These are phyloP conservation scores for Astragalus glycyphyllos DNA, from an alignment of 306 rosid genomes.

Conservation along the genomic window DNA sequence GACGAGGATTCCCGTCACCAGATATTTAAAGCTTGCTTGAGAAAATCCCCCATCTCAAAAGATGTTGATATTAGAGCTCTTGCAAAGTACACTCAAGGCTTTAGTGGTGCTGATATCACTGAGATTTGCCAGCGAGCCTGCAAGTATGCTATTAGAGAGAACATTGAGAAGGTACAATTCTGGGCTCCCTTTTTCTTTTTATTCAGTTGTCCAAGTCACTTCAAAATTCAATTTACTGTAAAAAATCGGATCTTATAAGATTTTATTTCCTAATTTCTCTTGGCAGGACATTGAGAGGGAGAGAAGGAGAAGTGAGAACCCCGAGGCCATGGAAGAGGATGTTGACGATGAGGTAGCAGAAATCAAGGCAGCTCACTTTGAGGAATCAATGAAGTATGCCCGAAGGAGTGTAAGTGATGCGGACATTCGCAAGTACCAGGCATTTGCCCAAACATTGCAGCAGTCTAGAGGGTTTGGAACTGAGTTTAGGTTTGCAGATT, in stretches of 20 bases:
- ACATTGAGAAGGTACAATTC: slow-evolving; percentile 84
- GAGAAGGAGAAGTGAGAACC: slow-evolving; percentile 83
- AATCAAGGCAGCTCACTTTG: slow-evolving; percentile 94
- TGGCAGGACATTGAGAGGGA: slow-evolving; percentile 91
- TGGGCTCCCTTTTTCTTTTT: slow-evolving; percentile 10
- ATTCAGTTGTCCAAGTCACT: slow-evolving; percentile 31
- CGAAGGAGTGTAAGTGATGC: slow-evolving; percentile 97
- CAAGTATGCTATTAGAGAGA: slow-evolving; percentile 97
- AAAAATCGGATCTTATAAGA: not conserved
- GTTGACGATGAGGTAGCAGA: slow-evolving; percentile 85
- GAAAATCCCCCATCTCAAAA: slow-evolving; percentile 90
- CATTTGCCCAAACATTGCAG: slow-evolving; percentile 97
- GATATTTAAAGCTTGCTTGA: slow-evolving; percentile 87
- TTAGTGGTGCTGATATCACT: slow-evolving; percentile 96
- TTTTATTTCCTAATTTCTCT: not conserved
- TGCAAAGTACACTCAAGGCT: slow-evolving; percentile 97
- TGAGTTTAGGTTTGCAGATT: slow-evolving; percentile 85
- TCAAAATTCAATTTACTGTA: not conserved
- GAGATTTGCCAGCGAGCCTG: slow-evolving; percentile 96
- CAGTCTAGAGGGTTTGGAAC: slow-evolving; percentile 96
- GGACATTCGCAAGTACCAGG: slow-evolving; percentile 97
- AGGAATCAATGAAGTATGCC: slow-evolving; percentile 97
- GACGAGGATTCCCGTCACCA: slow-evolving; percentile 92
- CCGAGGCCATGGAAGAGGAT: slow-evolving; percentile 98
- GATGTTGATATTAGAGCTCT: slow-evolving; percentile 92